phyloP scores from a whole-genome alignment of 257 asterid species.

The Solanum appendiculatum region DNA sequence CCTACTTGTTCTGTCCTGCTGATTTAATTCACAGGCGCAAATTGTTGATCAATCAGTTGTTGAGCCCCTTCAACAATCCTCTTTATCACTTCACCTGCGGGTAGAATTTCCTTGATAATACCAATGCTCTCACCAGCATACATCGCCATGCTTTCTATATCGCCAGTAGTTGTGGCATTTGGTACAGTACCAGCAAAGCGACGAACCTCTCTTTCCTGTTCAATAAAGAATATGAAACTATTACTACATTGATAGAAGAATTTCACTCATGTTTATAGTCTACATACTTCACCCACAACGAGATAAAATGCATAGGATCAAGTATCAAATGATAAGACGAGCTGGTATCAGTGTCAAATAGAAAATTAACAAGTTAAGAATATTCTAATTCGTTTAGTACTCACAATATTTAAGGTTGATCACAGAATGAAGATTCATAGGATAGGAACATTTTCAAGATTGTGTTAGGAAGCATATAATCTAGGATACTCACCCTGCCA shows the following conservation, averaged over 20 bases:
- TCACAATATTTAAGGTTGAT: background rate
- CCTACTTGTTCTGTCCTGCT: background rate
- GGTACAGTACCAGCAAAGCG: slow-evolving; percentile 79
- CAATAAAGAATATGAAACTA: background rate
- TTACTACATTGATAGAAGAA: background rate
- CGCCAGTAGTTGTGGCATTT: slow-evolving; percentile 54
- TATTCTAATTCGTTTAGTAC: background rate
- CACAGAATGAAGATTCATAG: background rate
- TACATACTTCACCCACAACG: background rate
- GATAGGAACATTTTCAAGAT: background rate
- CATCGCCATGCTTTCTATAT: slow-evolving; percentile 81
- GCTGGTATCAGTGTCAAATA: background rate
- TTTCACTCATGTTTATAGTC: background rate
- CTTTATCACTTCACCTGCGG: slow-evolving; percentile 57
- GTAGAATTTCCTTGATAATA: slow-evolving; percentile 53
- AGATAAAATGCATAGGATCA: background rate
- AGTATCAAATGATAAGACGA: background rate
- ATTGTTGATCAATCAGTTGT: slow-evolving; percentile 35
- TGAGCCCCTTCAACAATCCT: slow-evolving; percentile 61
- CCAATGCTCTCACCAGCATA: slow-evolving; percentile 66
- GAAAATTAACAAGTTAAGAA: background rate
- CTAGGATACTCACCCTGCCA: slow-evolving; percentile 34
- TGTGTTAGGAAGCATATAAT: background rate
- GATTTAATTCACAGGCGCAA: background rate
- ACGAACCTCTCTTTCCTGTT: slow-evolving; percentile 62